Conservation (phyloP, 2,329 filamentous ascomycete species). For the Scedosporium apiospermum region DNA sequence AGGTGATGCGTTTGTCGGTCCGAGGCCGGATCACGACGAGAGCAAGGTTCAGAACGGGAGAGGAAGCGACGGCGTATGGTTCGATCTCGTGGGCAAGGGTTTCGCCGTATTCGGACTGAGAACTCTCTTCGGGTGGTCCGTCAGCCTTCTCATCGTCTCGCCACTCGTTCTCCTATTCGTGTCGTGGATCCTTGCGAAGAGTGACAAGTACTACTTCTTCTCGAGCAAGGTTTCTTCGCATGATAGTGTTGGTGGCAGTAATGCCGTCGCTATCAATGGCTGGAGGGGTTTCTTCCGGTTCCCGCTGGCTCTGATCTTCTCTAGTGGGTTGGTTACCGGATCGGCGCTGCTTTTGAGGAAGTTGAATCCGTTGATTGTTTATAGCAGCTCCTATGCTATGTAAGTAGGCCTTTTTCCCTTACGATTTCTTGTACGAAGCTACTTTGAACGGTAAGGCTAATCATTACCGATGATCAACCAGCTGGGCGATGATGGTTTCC, state of each 20-base stretch:
- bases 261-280: constrained; percentile 58
- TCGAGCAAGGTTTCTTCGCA: constrained; percentile 47
- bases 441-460: not conserved
- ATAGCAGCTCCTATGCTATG: constrained; percentile 79
- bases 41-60: constrained; percentile 57
- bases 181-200: constrained; percentile 56
- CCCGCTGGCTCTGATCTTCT: constrained; percentile 61
- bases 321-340: constrained; percentile 59
- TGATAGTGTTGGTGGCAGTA: constrained; percentile 45
- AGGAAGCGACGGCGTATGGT: constrained; percentile 74
- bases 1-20: constrained; percentile 55
- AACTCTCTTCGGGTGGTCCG: constrained; percentile 79
- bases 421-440: not conserved
- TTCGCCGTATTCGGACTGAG: constrained; percentile 74
- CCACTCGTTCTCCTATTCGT: constrained; percentile 64
- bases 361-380: constrained; percentile 82
- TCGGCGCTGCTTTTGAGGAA: constrained; percentile 69
- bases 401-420: constrained; percentile 20
- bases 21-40: constrained; percentile 41
- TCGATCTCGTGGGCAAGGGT: constrained; percentile 74
- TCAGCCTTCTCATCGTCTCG: constrained; percentile 71
- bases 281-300: constrained; percentile 79
- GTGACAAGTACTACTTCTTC: constrained; percentile 86
- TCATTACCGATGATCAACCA: constrained; percentile 12
- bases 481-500: constrained; percentile 76